Conservation (phyloP, 2,329 filamentous ascomycete genomes). For the Helotiales sp. region DNA sequence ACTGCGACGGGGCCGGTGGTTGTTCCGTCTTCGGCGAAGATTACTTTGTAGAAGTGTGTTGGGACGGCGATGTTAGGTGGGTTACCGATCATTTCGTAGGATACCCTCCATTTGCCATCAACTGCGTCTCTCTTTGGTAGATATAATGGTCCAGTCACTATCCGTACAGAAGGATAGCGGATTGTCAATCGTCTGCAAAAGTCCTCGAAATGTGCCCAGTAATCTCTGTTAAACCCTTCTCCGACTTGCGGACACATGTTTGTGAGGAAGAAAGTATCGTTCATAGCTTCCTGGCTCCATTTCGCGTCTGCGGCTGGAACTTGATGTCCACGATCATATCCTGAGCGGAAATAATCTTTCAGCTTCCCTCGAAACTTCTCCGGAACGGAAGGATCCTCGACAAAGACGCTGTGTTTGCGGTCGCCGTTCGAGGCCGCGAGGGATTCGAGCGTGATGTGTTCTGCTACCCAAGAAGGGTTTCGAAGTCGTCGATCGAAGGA, state of each 20-base stretch:
- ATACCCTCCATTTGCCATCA: constrained; percentile 94
- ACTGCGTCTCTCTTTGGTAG: constrained; percentile 76
- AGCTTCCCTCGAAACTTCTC: constrained; percentile 85
- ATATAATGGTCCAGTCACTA: constrained; percentile 93
- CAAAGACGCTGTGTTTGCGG: constrained; percentile 78
- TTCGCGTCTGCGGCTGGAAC: constrained; percentile 95
- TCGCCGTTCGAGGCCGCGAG: constrained; percentile 75
- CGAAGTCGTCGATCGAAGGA: constrained; percentile 86
- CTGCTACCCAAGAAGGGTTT: constrained; percentile 92
- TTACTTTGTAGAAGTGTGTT: constrained; percentile 99
- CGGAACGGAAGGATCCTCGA: constrained; percentile 79
- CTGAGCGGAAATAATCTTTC: constrained; percentile 91
- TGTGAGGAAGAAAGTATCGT: constrained; percentile 87
- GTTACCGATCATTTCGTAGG: constrained; percentile 91
- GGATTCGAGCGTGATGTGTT: constrained; percentile 92
- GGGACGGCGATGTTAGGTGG: constrained; percentile 94
- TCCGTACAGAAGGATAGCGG: constrained; percentile 81
- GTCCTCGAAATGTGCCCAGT: constrained; percentile 98
- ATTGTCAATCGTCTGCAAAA: constrained; percentile 85
- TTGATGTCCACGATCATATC: constrained; percentile 95
- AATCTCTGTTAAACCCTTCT: constrained; percentile 97
- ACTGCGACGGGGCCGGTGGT: constrained; percentile 75
- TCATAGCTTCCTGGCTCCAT: constrained; percentile 92
- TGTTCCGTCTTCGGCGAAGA: constrained; percentile 85
- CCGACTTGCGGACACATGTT: constrained; percentile 99